Evolutionary conservation across 768 basidiomycete species (phyloP).

Genomic region (Steccherinum ochraceum): DNA sequence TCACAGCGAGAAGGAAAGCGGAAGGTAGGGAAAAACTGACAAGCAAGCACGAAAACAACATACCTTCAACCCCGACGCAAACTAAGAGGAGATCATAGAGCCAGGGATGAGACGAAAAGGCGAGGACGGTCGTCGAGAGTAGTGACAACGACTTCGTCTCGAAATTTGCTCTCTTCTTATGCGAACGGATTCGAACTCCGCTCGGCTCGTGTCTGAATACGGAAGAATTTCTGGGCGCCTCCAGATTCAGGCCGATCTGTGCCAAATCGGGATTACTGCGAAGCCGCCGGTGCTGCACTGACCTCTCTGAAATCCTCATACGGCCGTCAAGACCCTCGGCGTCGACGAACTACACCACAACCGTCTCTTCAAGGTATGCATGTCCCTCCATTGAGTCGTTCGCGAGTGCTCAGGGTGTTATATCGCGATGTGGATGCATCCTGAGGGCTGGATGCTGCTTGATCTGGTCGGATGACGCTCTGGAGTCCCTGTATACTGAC

Average conservation of each 20-base stretch:
- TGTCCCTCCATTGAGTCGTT: background rate
- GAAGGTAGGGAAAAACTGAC: constrained; percentile 21
- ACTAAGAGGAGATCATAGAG: too few relatives aligned
- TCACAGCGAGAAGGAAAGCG: constrained; percentile 39
- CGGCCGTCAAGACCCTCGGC: constrained; percentile 1
- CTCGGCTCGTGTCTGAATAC: too few relatives aligned
- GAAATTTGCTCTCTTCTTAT: background rate
- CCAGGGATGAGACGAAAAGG: too few relatives aligned
- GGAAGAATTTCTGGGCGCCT: background rate
- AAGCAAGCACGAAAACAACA: too few relatives aligned
- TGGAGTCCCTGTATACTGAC: constrained; percentile 1
- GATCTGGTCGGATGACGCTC: constrained; percentile 10
- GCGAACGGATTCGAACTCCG: background rate
- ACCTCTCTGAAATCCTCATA: background rate
- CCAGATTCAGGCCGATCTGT: background rate
- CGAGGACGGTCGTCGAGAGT: constrained; percentile 15
- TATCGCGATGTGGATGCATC: background rate
- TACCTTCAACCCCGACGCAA: too few relatives aligned
- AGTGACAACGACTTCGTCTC: constrained; percentile 1
- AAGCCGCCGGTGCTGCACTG: too few relatives aligned
- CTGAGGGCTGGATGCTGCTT: constrained; percentile 12
- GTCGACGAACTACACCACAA: background rate
- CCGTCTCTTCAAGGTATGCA: background rate
- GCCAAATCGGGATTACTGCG: background rate
- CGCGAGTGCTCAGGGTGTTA: background rate